Percentiles rank a stretch among this genome's conserved stretches.
Conservation (phyloP, 192 early-diverging fungal genomes). For the Coemansia pectinata region DNA sequence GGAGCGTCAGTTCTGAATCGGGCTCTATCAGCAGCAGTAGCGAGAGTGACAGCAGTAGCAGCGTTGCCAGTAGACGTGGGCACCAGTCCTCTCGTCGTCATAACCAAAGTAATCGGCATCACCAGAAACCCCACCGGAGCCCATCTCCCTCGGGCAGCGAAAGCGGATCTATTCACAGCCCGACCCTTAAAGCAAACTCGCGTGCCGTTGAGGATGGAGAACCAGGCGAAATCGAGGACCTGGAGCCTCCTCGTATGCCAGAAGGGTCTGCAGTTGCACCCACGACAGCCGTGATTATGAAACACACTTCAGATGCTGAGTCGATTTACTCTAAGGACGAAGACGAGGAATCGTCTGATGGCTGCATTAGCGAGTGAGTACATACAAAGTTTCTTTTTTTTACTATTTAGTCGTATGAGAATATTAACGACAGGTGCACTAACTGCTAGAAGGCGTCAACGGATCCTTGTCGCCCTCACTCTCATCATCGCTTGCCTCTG, state of each 20-base stretch:
- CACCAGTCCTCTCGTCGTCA: background rate
- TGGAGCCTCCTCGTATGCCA: background rate
- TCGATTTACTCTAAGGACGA: background rate
- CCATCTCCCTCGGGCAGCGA: constrained; percentile 9
- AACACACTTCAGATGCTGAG: background rate
- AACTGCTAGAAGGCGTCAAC: background rate
- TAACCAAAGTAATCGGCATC: background rate
- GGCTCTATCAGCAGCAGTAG: background rate
- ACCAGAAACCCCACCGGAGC: constrained; percentile 1
- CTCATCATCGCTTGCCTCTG: constrained; percentile 48
- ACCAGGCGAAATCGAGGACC: constrained; percentile 53
- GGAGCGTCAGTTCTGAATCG: constrained; percentile 8
- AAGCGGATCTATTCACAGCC: background rate
- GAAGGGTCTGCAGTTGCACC: background rate
- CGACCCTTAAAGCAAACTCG: background rate
- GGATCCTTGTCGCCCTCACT: background rate
- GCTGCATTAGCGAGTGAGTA: constrained; percentile 7
- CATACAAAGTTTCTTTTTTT: background rate
- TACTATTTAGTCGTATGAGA: background rate
- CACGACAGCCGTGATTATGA: background rate
- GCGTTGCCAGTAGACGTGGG: background rate
- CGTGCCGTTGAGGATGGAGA: constrained; percentile 44
- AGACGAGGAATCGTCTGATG: background rate
- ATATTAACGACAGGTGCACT: background rate
- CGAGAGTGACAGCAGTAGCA: constrained; percentile 8